Percentiles rank a stretch among this genome's conserved stretches.
Conservation (phyloP, 148 eudicot genomes). For the Tetragonia tetragonoides region DNA sequence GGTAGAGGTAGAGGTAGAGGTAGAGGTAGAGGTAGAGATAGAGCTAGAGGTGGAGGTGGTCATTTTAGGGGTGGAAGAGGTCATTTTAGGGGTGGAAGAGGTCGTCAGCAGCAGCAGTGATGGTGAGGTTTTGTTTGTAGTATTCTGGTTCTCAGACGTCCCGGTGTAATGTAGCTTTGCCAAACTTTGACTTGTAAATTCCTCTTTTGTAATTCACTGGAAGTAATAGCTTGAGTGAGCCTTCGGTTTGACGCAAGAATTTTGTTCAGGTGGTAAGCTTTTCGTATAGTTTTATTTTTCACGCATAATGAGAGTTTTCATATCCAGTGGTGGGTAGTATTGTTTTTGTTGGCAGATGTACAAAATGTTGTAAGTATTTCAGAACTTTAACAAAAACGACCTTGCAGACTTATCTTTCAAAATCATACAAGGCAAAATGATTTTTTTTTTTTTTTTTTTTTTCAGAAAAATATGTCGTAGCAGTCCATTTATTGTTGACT, state of each 20-base stretch:
- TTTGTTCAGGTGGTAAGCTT: background rate
- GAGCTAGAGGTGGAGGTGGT: constrained; percentile 29
- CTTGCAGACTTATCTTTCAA: too few relatives aligned
- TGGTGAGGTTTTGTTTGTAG: constrained; percentile 13
- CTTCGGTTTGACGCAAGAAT: background rate
- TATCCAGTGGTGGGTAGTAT: too few relatives aligned
- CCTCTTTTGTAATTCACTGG: background rate
- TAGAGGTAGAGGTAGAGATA: constrained; percentile 53
- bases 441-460: too few relatives aligned
- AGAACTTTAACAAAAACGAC: too few relatives aligned
- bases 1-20: constrained; percentile 45
- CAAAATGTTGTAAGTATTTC: too few relatives aligned
- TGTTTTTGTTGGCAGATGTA: too few relatives aligned
- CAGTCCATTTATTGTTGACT: too few relatives aligned
- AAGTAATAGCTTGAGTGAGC: background rate
- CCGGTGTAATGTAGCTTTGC: background rate
- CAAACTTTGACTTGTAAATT: constrained; percentile 5
- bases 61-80: constrained; percentile 43
- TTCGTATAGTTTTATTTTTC: background rate
- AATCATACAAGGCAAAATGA: too few relatives aligned
- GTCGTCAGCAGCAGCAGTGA: constrained; percentile 23
- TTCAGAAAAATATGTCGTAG: too few relatives aligned
- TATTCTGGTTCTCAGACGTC: background rate
- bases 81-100: constrained; percentile 60
- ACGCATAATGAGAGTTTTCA: too few relatives aligned